A percentile compares a stretch with the other conserved stretches of the same genome.
These are phyloP conservation scores for Claviceps spartinae DNA, from an alignment of 2,329 filamentous ascomycete species.

Conservation along the genomic window DNA sequence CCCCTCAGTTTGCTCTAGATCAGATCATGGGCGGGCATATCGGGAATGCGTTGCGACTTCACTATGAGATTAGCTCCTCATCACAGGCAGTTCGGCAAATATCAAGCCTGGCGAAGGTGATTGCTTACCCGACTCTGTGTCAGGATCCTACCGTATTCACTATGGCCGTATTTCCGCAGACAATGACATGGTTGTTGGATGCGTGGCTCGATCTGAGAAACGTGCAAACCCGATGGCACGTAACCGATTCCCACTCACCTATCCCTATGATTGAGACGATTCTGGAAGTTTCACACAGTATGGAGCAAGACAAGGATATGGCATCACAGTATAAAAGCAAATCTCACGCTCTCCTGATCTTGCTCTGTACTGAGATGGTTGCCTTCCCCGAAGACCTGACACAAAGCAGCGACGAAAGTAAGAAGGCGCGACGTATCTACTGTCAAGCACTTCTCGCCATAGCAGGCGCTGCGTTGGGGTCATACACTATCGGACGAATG, in stretches of 20 bases:
- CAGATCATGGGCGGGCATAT: constrained; percentile 18
- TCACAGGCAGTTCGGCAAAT: constrained; percentile 35
- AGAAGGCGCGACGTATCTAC: constrained; percentile 19
- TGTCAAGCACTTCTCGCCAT: constrained; percentile 26
- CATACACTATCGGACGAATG: constrained; percentile 24
- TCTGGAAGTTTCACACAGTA: constrained; percentile 19
- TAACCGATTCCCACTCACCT: constrained; percentile 17
- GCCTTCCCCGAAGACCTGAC: constrained; percentile 19
- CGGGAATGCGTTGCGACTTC: constrained; percentile 16
- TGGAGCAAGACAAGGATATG: constrained; percentile 8
- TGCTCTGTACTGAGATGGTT: constrained; percentile 29
- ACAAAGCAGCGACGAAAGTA: constrained; percentile 14
- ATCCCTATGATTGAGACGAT: constrained; percentile 23
- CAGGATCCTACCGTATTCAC: constrained; percentile 19
- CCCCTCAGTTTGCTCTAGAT: constrained; percentile 24
- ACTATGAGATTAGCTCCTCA: constrained; percentile 25
- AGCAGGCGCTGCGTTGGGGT: constrained; percentile 20
- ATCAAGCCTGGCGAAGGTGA: constrained; percentile 27
- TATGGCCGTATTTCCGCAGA: constrained; percentile 24
- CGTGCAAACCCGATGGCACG: constrained; percentile 25
- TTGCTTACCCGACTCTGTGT: constrained; percentile 26
- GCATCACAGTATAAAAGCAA: constrained; percentile 19
- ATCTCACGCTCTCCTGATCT: constrained; percentile 23
- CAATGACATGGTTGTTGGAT: constrained; percentile 37
- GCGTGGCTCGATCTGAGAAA: constrained; percentile 28